Conservation (phyloP, 164 flowering plant genomes). For the Tetracentron sinense region DNA sequence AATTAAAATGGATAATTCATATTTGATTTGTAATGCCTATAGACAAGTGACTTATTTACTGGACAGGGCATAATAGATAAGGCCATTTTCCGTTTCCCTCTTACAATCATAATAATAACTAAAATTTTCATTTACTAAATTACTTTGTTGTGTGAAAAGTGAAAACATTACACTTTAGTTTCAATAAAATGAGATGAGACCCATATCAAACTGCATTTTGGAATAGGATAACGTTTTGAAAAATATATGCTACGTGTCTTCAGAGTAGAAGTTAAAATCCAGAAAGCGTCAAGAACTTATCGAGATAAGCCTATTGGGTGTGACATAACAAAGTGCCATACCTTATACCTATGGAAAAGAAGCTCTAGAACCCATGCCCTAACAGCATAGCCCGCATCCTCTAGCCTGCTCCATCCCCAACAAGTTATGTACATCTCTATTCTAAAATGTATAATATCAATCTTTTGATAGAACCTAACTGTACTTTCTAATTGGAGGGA, state of each 20-base stretch:
- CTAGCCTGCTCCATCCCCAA: slow-evolving; percentile 70
- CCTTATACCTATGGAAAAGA: slow-evolving; percentile 96
- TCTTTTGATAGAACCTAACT: neutral
- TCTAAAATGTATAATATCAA: neutral
- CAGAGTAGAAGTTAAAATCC: neutral
- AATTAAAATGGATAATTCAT: no score
- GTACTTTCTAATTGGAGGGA: neutral
- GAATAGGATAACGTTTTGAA: no score
- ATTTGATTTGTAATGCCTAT: no score
- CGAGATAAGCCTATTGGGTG: no score
- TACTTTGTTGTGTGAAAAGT: no score
- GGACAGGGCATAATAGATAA: no score
- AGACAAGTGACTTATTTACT: no score
- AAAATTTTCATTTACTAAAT: no score
- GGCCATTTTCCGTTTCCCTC: neutral
- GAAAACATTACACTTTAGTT: no score
- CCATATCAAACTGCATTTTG: neutral
- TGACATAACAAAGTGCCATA: slow-evolving; percentile 17
- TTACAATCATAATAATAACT: neutral
- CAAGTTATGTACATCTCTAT: no score
- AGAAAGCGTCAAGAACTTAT: neutral
- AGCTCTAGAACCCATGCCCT: slow-evolving; percentile 93
- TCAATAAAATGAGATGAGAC: neutral
- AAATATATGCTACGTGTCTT: neutral
- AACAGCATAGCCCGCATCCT: slow-evolving; percentile 98